phyloP scores from a whole-genome alignment of 495 filamentous ascomycete species.

The Penicillium herquei region DNA sequence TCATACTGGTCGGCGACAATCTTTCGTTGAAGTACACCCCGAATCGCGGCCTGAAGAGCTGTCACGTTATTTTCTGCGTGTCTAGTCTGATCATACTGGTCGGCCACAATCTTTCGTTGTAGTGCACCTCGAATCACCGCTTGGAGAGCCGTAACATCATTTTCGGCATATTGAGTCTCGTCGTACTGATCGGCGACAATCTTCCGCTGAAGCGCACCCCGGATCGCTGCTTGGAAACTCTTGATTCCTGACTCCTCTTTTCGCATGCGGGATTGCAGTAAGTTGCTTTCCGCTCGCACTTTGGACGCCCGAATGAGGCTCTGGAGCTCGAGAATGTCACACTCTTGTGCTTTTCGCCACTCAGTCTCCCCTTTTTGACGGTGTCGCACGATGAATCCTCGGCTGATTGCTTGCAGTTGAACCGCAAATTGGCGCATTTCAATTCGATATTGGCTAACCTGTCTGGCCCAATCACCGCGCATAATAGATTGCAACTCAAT shows the following conservation, averaged over 20 bases:
- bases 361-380: conserved; percentile 58
- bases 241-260: conserved; percentile 57
- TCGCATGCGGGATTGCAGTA: conserved; percentile 60
- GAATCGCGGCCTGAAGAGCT: conserved; percentile 69
- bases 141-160: conserved; percentile 61
- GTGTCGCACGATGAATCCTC: conserved; percentile 75
- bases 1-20: conserved; percentile 45
- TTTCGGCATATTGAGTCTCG: conserved; percentile 45
- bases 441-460: conserved; percentile 74
- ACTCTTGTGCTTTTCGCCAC: conserved; percentile 68
- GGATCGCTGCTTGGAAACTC: conserved; percentile 58
- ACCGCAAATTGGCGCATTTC: conserved; percentile 76
- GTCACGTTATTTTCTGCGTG: conserved; percentile 48
- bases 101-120: conserved; percentile 43
- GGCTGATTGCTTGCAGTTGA: conserved; percentile 71
- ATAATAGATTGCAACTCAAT: conserved; percentile 80
- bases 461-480: conserved; percentile 73
- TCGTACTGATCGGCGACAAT: conserved; percentile 45
- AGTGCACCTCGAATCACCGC: conserved; percentile 64
- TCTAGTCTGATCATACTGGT: conserved; percentile 46
- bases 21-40: conserved; percentile 58
- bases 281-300: conserved; percentile 64
- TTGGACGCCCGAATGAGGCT: conserved; percentile 77
- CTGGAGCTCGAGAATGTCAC: conserved; percentile 76
- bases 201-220: conserved; percentile 56